These are phyloP conservation scores for Botrytis sinoallii DNA, from an alignment of 2,329 filamentous ascomycete genomes.

Conservation along the genomic window DNA sequence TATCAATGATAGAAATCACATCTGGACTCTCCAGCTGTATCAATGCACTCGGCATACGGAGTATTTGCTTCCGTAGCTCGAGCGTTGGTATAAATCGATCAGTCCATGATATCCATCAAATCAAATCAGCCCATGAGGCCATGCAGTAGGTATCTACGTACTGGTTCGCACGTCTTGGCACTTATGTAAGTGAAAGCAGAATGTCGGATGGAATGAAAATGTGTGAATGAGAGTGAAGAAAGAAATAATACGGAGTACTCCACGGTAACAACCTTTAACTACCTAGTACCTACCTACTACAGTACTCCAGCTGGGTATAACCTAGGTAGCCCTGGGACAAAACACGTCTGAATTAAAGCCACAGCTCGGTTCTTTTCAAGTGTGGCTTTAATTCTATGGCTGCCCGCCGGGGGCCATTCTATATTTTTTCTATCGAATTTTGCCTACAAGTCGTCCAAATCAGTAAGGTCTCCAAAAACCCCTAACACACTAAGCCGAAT, in stretches of 20 bases:
- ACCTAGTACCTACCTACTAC: too few species aligned
- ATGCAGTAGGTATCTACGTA: not conserved
- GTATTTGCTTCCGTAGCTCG: not conserved
- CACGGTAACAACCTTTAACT: too few species aligned
- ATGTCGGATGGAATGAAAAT: not conserved
- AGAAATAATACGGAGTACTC: not conserved
- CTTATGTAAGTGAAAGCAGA: not conserved
- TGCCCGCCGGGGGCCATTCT: not conserved
- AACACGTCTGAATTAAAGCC: not conserved
- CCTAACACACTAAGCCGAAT: not conserved
- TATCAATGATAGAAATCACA: not conserved
- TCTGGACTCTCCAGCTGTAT: not conserved
- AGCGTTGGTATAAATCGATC: not conserved
- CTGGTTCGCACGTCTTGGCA: not conserved
- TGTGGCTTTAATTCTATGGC: not conserved
- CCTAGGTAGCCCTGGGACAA: too few species aligned
- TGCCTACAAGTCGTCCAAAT: not conserved
- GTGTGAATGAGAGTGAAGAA: not conserved
- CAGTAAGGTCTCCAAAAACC: not conserved
- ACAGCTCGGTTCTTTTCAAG: not conserved
- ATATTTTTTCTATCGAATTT: not conserved
- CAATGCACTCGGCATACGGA: not conserved
- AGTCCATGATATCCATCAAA: not conserved
- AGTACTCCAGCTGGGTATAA: too few species aligned
- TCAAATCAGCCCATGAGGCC: not conserved